A percentile compares a stretch with the other conserved stretches of the same genome.
These are phyloP conservation scores for Hirsutella minnesotensis DNA, from an alignment of 2,329 filamentous ascomycete genomes.

Conservation along the genomic window DNA sequence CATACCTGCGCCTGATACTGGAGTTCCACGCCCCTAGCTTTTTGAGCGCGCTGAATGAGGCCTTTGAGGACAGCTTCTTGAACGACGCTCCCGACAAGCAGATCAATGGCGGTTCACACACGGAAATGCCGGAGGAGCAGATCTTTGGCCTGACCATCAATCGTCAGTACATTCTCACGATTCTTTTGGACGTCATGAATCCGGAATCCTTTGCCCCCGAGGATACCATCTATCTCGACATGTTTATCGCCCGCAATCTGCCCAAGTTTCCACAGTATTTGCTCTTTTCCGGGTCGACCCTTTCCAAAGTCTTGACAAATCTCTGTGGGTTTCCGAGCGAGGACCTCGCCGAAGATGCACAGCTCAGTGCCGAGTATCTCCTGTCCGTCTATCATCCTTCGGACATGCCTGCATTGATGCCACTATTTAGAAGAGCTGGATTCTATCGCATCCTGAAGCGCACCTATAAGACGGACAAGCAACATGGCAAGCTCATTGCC, in stretches of 20 bases:
- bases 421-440: slow-evolving; percentile 63
- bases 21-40: slow-evolving; percentile 87
- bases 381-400: slow-evolving; percentile 88
- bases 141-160: slow-evolving; percentile 64
- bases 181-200: slow-evolving; percentile 84
- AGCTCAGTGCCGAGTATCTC: slow-evolving; percentile 93
- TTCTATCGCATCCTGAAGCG: slow-evolving; percentile 91
- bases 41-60: slow-evolving; percentile 90
- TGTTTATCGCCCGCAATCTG: slow-evolving; percentile 93
- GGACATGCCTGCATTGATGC: slow-evolving; percentile 63
- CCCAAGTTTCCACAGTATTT: slow-evolving; percentile 97
- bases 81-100: slow-evolving; percentile 64
- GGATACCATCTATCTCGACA: slow-evolving; percentile 90
- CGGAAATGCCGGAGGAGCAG: slow-evolving; percentile 50
- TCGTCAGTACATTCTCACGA: slow-evolving; percentile 84
- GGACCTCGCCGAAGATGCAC: slow-evolving; percentile 81
- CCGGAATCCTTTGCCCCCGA: slow-evolving; percentile 59
- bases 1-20: slow-evolving; percentile 72
- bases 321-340: slow-evolving; percentile 74
- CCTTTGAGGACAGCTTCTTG: slow-evolving; percentile 88
- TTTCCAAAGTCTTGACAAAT: slow-evolving; percentile 69
- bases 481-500: slow-evolving; percentile 66
- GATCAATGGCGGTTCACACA: slow-evolving; percentile 36
- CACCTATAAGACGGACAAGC: slow-evolving; percentile 67
- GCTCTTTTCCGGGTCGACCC: slow-evolving; percentile 72